Evolutionary conservation across 1,139 yeast genomes (phyloP).

Genomic region (Geotrichum klebahnii): DNA sequence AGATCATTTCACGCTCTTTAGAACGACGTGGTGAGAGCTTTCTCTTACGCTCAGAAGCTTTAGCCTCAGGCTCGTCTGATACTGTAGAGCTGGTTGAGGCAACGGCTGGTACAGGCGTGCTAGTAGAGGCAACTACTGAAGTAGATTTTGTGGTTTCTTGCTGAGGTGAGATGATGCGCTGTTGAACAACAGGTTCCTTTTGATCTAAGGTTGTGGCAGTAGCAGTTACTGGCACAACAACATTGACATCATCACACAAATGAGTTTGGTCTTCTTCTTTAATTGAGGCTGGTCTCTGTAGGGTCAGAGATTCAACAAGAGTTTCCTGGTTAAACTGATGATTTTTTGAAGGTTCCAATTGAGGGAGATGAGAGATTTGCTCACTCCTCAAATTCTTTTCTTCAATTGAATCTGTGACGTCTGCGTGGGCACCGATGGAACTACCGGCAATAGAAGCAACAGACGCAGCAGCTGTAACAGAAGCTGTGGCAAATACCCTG

Average conservation of each 20-base stretch:
- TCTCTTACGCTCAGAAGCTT: too few species aligned
- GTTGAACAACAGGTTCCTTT: conserved; percentile 1
- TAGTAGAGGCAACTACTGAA: background rate
- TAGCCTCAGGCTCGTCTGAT: too few species aligned
- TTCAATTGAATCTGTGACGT: background rate
- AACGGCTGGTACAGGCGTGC: too few species aligned
- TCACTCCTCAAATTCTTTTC: too few species aligned
- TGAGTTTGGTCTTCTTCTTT: background rate
- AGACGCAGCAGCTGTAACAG: background rate
- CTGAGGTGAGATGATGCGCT: background rate
- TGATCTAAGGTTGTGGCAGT: background rate
- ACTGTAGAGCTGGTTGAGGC: background rate
- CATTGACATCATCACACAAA: background rate
- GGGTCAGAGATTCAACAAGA: background rate
- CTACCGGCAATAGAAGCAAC: background rate
- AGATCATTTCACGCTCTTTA: too few species aligned
- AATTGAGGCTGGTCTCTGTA: background rate
- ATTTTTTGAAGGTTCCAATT: too few species aligned
- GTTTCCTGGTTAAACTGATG: too few species aligned
- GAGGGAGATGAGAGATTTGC: background rate
- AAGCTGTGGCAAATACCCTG: background rate
- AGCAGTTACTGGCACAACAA: conserved; percentile 4
- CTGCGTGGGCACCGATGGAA: background rate
- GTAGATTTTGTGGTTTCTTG: background rate
- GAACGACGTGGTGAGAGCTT: too few species aligned